Evolutionary conservation across 352 stramenopile species (phyloP).

Genomic region (Globisporangium middletonii): DNA sequence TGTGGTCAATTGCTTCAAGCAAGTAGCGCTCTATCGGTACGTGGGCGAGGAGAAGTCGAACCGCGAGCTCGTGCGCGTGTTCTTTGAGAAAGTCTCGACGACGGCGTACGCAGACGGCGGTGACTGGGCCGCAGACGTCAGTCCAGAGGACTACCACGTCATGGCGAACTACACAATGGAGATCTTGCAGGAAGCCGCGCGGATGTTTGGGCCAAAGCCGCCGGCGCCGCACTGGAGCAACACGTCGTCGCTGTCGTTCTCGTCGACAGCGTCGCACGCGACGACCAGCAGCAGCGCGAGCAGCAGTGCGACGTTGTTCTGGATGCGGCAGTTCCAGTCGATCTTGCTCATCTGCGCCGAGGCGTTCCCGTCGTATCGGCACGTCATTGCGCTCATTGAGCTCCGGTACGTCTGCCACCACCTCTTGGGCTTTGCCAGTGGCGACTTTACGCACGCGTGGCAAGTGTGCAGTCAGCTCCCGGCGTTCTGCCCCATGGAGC

Average conservation of each 20-base stretch:
- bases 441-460: constrained; percentile 65
- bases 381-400: constrained; percentile 69
- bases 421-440: constrained; percentile 53
- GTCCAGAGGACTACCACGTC: constrained; percentile 32
- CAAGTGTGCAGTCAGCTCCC: constrained; percentile 67
- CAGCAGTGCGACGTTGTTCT: constrained; percentile 61
- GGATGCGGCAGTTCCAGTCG: constrained; percentile 76
- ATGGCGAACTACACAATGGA: constrained; percentile 63
- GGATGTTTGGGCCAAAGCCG: constrained; percentile 58
- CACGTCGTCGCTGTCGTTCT: constrained; percentile 33
- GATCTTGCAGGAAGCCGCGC: constrained; percentile 65
- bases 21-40: constrained; percentile 61
- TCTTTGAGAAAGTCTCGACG: constrained; percentile 79
- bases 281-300: not conserved
- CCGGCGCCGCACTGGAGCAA: constrained; percentile 8
- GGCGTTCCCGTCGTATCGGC: constrained; percentile 58
- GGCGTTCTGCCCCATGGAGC: constrained; percentile 29
- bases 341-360: constrained; percentile 59
- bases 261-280: constrained; percentile 25
- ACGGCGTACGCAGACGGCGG: constrained; percentile 60
- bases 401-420: constrained; percentile 81
- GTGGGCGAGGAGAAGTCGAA: constrained; percentile 73
- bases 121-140: constrained; percentile 42
- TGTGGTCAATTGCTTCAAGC: constrained; percentile 64
- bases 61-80: constrained; percentile 60